phyloP scores from a whole-genome alignment of 495 filamentous ascomycete species.

The Massariosphaeria phaeospora region DNA sequence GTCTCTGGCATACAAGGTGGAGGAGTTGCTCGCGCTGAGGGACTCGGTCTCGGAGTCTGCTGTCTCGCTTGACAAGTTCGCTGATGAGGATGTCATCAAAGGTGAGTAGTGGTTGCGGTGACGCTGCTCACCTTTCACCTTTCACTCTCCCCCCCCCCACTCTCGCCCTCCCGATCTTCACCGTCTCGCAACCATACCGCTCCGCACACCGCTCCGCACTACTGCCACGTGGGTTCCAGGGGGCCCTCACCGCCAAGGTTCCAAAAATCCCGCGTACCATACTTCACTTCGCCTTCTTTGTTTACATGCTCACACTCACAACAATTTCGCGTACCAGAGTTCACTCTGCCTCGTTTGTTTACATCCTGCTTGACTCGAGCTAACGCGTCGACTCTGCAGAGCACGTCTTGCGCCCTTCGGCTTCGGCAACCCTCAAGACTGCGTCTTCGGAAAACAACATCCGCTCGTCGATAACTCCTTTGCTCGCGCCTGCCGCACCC shows the following conservation, averaged over 20 bases:
- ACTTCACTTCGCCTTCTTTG: no score
- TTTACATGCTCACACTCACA: no score
- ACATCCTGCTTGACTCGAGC: no score
- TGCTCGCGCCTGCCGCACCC: background rate
- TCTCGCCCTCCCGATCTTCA: background rate
- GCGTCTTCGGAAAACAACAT: background rate
- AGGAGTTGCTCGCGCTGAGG: constrained; percentile 37
- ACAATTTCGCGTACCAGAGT: no score
- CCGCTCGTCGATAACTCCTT: background rate
- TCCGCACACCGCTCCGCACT: no score
- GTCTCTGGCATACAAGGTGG: constrained; percentile 33
- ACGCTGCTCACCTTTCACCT: background rate
- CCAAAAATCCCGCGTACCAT: no score
- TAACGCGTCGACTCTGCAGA: constrained; percentile 14
- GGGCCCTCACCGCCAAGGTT: no score
- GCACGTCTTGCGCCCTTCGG: constrained; percentile 34
- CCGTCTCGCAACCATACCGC: background rate
- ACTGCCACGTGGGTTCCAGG: no score
- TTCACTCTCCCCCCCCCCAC: background rate
- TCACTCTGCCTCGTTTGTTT: no score
- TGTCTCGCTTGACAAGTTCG: constrained; percentile 53
- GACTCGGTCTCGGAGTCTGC: constrained; percentile 37
- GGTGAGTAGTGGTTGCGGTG: constrained; percentile 28
- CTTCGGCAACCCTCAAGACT: constrained; percentile 18
- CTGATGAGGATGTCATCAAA: constrained; percentile 69